These are phyloP conservation scores for Elongisporangium anandrum DNA, from an alignment of 352 stramenopile species.

Conservation along the genomic window DNA sequence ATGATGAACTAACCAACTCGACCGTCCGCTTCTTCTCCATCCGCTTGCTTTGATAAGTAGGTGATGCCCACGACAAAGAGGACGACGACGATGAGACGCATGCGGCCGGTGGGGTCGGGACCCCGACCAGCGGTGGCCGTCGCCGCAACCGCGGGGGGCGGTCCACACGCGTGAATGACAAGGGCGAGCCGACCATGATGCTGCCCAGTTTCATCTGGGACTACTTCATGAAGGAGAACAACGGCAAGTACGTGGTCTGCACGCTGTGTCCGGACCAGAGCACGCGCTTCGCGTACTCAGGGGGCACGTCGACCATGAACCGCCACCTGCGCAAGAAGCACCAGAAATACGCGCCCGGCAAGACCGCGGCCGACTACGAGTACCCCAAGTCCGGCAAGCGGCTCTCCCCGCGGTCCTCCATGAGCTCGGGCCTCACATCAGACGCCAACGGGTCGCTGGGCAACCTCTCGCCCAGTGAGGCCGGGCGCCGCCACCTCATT, in stretches of 20 bases:
- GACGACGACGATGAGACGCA: constrained; percentile 1
- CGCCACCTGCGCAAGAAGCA: constrained; percentile 79
- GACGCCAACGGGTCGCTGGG: constrained; percentile 26
- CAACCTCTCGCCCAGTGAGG: constrained; percentile 39
- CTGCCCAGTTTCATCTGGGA: constrained; percentile 84
- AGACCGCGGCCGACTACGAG: constrained; percentile 70
- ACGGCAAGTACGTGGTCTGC: constrained; percentile 76
- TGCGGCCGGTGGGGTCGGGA: background rate
- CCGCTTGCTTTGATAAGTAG: constrained; percentile 1
- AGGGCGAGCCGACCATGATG: constrained; percentile 56
- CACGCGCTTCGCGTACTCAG: constrained; percentile 79
- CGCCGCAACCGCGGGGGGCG: constrained; percentile 9
- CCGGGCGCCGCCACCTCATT: constrained; percentile 43
- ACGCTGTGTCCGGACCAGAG: constrained; percentile 59
- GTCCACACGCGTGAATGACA: constrained; percentile 28
- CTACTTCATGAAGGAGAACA: constrained; percentile 76
- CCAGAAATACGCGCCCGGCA: constrained; percentile 73
- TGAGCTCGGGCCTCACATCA: constrained; percentile 4
- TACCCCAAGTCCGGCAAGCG: constrained; percentile 20
- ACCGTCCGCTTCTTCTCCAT: background rate
- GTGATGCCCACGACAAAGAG: constrained; percentile 2
- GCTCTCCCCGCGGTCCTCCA: constrained; percentile 7
- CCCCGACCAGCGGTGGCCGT: constrained; percentile 4
- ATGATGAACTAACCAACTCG: background rate
- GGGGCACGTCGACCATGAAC: constrained; percentile 82